Evolutionary conservation across 306 rosid genomes (phyloP).

Genomic region (Pyrus communis): DNA sequence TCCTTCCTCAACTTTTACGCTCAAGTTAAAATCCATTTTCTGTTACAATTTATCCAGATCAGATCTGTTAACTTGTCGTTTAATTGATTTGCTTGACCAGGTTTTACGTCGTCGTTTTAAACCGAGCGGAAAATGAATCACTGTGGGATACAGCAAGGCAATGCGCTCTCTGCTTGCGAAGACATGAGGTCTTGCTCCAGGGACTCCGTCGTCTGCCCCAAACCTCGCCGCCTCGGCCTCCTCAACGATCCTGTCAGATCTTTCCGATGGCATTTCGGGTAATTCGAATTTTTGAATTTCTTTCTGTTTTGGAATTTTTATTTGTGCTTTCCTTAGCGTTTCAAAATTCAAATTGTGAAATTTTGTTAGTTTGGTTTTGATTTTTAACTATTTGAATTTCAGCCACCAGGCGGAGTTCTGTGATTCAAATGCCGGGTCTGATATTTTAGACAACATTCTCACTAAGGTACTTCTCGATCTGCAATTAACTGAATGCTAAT

Average conservation of each 20-base stretch:
- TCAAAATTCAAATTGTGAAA: background rate
- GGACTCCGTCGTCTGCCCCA: conserved; percentile 66
- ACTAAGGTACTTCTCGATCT: conserved; percentile 41
- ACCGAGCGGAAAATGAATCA: conserved; percentile 49
- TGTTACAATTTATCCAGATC: background rate
- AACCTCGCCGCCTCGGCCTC: conserved; percentile 76
- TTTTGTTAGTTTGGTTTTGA: background rate
- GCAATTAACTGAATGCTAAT: background rate
- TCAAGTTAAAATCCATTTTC: background rate
- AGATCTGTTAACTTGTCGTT: background rate
- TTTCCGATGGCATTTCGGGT: conserved; percentile 67
- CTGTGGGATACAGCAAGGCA: conserved; percentile 47
- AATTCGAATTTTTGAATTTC: background rate
- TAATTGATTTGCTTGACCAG: conserved; percentile 13
- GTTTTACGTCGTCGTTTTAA: conserved; percentile 11
- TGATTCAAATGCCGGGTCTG: conserved; percentile 48
- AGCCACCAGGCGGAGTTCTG: conserved; percentile 63
- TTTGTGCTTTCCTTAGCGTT: background rate
- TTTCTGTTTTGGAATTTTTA: background rate
- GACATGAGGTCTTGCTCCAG: conserved; percentile 38
- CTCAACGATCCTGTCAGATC: conserved; percentile 47
- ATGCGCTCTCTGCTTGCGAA: conserved; percentile 57
- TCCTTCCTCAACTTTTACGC: background rate
- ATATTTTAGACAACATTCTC: conserved; percentile 64
- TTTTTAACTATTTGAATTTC: conserved; percentile 11